Percentiles rank a stretch among this genome's conserved stretches.
Evolutionary conservation across 805 yeast species (phyloP).

Genomic region (Saccharomycopsis sp.): DNA sequence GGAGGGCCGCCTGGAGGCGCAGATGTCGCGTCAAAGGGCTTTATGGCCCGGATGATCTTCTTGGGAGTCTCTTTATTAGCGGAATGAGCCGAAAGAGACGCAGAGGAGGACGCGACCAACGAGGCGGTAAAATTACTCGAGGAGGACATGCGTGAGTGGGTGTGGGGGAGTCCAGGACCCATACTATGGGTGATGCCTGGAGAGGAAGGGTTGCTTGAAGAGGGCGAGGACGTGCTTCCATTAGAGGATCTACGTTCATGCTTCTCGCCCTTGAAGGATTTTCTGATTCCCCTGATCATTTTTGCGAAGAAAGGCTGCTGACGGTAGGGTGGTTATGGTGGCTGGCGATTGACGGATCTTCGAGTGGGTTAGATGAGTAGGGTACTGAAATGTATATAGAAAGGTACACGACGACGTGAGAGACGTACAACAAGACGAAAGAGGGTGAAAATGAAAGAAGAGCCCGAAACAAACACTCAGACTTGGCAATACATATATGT

Average conservation of each 20-base stretch:
- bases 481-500: too few species aligned
- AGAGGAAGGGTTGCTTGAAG: constrained; percentile 12
- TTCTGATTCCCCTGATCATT: constrained; percentile 24
- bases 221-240: constrained; percentile 16
- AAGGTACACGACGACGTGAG: too few species aligned
- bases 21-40: constrained; percentile 45
- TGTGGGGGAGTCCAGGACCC: constrained; percentile 11
- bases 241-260: constrained; percentile 19
- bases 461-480: too few species aligned
- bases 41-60: constrained; percentile 76
- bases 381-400: too few species aligned
- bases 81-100: constrained; percentile 9
- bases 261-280: constrained; percentile 30
- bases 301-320: too few species aligned
- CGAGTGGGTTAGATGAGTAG: too few species aligned
- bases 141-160: constrained; percentile 18
- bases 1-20: constrained; percentile 31
- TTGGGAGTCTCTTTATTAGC: constrained; percentile 50
- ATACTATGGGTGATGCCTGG: constrained; percentile 7
- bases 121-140: constrained; percentile 26
- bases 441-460: too few species aligned
- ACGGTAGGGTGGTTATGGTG: too few species aligned
- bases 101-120: constrained; percentile 11
- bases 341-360: too few species aligned
- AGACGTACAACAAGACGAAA: too few species aligned